These are phyloP conservation scores for Physcia stellaris DNA, from an alignment of 495 filamentous ascomycete genomes.

Conservation along the genomic window DNA sequence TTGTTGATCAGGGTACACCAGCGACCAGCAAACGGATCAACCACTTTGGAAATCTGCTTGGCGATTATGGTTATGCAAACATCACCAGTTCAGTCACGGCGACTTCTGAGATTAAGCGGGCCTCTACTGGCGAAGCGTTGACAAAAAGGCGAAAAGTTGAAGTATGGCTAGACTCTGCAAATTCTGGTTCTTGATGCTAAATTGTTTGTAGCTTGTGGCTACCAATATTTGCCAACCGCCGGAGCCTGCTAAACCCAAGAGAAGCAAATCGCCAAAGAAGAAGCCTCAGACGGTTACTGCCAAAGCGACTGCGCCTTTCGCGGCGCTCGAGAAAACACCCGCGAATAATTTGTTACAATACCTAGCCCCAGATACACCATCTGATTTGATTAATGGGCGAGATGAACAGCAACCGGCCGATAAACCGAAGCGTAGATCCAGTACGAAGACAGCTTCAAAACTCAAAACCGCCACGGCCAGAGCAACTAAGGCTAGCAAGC, in stretches of 20 bases:
- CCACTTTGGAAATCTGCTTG: constrained; percentile 18
- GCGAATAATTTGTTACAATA: constrained; percentile 21
- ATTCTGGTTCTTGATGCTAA: background rate
- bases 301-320: constrained; percentile 67
- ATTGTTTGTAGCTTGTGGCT: constrained; percentile 10
- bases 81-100: background rate
- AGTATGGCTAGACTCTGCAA: background rate
- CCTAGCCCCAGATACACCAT: constrained; percentile 9
- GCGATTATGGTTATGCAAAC: constrained; percentile 14
- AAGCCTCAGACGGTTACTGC: constrained; percentile 77
- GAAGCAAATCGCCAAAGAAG: constrained; percentile 49
- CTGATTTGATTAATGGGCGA: background rate
- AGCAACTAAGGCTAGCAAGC: constrained; percentile 19
- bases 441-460: constrained; percentile 18
- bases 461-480: constrained; percentile 19
- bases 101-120: background rate
- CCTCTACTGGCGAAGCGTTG: background rate
- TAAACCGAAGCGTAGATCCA: constrained; percentile 14
- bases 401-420: constrained; percentile 13
- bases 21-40: no score
- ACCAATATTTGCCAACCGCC: constrained; percentile 9
- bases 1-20: no score
- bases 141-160: constrained; percentile 3
- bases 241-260: constrained; percentile 21
- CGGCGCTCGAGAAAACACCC: constrained; percentile 16